Evolutionary conservation across 805 yeast genomes (phyloP), one percentile per base, ranked within the genome.

Genomic region (Starmerella ratchasimensis): DNA sequence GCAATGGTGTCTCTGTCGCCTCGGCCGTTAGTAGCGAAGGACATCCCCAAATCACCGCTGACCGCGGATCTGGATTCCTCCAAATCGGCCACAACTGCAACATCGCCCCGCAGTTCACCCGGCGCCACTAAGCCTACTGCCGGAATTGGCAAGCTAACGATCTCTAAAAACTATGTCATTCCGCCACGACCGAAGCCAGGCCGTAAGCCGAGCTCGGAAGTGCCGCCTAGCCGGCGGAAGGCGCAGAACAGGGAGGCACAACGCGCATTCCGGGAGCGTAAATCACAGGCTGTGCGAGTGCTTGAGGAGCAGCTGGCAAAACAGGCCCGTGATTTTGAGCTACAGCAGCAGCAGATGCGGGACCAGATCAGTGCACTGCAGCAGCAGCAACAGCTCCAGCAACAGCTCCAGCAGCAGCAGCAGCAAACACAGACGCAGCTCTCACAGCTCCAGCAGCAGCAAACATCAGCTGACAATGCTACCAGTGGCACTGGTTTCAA

Each of bases 281-380:
- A 49, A 80, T 97, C 60, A 51, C 63, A 17, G 75, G 80, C 58
- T 5, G 46, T 62, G 14, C 53, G 52, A 22, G 61, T 53, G 18
- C 51, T 88, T 37, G 97, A 86, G 55, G 70, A 80, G 57, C 84
- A 84, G 94, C 95, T 17, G 93, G 86, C 63, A 55, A 94, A 41
- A 93, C 96, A 2, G 81, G 82, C 61, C 63, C 95, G 46, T 93
- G 83, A 56, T 31, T 50, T 49, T 31, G 52, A 50, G 67, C 94
- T 46, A 63, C 93, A 50, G 93, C 94, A 15, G 79, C 80, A 23
- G 41, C 93, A 80, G 53, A 63, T 86, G 38, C 94, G 82, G 55
- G 71, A 68, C 36, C 74, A 72, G 57, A 65, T 78, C 39, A 61
- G 68, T 53, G 80, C 71, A 50, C 67, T 76, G 36, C 88, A 79